A percentile compares a stretch with the other conserved stretches of the same genome.
Evolutionary conservation across 768 basidiomycete species (phyloP).

Genomic region (Termitomyces sp.): DNA sequence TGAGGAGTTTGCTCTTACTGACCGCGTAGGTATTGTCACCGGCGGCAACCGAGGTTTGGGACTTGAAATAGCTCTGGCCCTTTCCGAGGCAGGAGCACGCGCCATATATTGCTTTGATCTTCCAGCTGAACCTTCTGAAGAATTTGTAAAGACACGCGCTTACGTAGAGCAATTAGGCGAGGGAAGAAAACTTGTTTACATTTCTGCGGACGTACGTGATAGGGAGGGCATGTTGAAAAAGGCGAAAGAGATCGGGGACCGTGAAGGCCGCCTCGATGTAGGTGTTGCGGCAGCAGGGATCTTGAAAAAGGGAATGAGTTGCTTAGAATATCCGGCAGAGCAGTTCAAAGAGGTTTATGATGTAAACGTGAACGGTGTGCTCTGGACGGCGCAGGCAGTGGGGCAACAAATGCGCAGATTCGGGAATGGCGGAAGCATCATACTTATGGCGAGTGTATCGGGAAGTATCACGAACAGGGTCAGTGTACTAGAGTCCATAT

Average conservation of each 20-base stretch:
- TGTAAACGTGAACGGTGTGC: conserved; percentile 45
- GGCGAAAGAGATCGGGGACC: neutral
- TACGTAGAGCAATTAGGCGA: neutral
- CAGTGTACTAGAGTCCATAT: neutral
- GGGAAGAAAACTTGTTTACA: neutral
- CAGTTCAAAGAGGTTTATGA: conserved; percentile 21
- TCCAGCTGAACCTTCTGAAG: neutral
- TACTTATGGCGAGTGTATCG: conserved; percentile 47
- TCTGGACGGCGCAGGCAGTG: conserved; percentile 46
- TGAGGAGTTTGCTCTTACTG: neutral
- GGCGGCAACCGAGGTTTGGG: neutral
- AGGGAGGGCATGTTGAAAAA: neutral
- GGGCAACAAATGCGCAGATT: conserved; percentile 42
- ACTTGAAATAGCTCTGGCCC: neutral
- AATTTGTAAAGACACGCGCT: neutral
- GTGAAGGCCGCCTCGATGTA: neutral
- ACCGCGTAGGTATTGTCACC: neutral
- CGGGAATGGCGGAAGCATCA: conserved; percentile 36
- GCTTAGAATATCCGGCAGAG: neutral
- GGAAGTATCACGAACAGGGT: conserved; percentile 62
- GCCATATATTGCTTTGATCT: neutral
- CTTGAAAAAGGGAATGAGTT: neutral
- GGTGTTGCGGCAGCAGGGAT: neutral
- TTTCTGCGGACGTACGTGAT: neutral
- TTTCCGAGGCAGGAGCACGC: neutral